These are phyloP conservation scores for Ophiostoma fasciatum DNA, from an alignment of 2,329 filamentous ascomycete genomes.

Conservation along the genomic window DNA sequence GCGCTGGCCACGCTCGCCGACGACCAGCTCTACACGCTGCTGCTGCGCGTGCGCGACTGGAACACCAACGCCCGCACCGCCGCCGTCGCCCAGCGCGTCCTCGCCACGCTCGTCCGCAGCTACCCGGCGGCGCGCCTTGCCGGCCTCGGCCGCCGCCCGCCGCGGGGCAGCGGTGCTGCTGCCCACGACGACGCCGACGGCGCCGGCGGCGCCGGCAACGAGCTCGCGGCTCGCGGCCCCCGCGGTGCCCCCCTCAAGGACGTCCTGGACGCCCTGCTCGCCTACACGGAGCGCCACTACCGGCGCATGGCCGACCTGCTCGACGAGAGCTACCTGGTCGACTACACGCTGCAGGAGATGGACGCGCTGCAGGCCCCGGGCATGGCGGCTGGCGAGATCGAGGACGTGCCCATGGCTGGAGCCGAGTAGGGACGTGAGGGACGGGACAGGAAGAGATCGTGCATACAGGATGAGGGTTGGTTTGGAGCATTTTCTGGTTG, in stretches of 20 bases:
- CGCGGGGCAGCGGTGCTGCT: constrained; percentile 18
- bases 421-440: no score
- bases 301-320: constrained; percentile 76
- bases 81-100: constrained; percentile 68
- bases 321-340: constrained; percentile 87
- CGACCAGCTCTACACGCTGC: constrained; percentile 70
- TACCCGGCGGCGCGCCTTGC: constrained; percentile 71
- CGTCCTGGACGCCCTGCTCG: constrained; percentile 70
- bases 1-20: constrained; percentile 67
- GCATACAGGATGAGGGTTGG: no score
- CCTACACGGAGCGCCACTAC: constrained; percentile 90
- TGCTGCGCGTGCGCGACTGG: constrained; percentile 82
- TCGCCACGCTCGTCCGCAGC: constrained; percentile 64
- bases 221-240: constrained; percentile 34
- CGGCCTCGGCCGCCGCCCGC: constrained; percentile 37
- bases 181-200: constrained; percentile 19
- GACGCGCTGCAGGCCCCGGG: constrained; percentile 43
- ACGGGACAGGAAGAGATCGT: no score
- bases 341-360: constrained; percentile 91
- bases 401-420: constrained; percentile 14
- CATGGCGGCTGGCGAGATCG: neutral
- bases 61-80: constrained; percentile 89
- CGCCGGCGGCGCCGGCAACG: constrained; percentile 24
- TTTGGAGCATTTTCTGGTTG: no score
- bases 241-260: constrained; percentile 43